These are phyloP conservation scores for Stereocaulon alpinum DNA, from an alignment of 495 filamentous ascomycete genomes.

Conservation along the genomic window DNA sequence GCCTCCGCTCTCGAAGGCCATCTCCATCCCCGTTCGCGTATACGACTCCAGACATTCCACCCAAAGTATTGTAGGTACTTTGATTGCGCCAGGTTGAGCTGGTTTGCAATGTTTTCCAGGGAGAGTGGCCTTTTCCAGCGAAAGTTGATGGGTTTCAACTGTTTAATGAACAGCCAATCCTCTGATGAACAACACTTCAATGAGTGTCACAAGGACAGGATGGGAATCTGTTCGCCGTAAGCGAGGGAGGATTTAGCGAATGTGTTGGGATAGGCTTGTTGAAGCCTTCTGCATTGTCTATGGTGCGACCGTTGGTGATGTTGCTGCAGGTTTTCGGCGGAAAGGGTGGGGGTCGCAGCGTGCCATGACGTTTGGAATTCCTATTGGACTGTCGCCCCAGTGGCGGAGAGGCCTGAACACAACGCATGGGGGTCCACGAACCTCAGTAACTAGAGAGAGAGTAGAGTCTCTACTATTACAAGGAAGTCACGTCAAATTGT, in stretches of 20 bases:
- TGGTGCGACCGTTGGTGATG: not conserved
- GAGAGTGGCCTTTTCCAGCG: not conserved
- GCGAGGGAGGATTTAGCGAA: not conserved
- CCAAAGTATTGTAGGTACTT: not conserved
- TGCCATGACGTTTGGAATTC: not conserved
- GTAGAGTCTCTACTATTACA: not conserved
- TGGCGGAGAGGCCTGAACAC: conserved; percentile 1
- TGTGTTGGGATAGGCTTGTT: conserved; percentile 4
- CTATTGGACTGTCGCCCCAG: not conserved
- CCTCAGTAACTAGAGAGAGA: not conserved
- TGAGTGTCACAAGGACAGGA: conserved; percentile 2
- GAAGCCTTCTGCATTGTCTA: conserved; percentile 3
- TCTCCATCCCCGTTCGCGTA: conserved; percentile 2
- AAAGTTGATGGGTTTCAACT: not conserved
- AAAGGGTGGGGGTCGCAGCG: not conserved
- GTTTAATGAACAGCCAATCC: not conserved
- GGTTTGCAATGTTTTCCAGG: not conserved
- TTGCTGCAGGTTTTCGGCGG: conserved; percentile 6
- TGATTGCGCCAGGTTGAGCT: not conserved
- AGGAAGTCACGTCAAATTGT: not conserved
- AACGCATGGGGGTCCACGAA: conserved; percentile 1
- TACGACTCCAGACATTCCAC: not conserved
- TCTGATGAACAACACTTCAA: not conserved
- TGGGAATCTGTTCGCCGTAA: not conserved
- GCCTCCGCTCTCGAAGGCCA: conserved; percentile 17